Conservation (phyloP, 2,329 filamentous ascomycete genomes). For the Zopfia rhizophila region DNA sequence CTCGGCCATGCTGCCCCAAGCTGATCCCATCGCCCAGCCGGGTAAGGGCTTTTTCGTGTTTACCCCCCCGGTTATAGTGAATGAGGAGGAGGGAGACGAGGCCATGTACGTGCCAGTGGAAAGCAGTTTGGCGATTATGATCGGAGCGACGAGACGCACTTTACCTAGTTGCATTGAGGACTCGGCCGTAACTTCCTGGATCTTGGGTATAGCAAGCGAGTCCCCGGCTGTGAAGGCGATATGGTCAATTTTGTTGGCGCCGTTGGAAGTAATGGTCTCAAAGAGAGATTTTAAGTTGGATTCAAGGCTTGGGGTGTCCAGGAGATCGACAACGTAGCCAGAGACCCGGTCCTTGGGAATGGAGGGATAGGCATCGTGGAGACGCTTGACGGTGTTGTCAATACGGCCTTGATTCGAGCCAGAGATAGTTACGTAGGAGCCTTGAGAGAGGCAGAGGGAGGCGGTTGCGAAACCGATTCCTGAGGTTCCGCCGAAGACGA, state of each 20-base stretch:
- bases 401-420: conserved; percentile 66
- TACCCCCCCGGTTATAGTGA: conserved; percentile 55
- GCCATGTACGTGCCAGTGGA: conserved; percentile 47
- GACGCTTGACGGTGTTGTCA: conserved; percentile 57
- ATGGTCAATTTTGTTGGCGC: conserved; percentile 44
- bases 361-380: conserved; percentile 56
- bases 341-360: conserved; percentile 25
- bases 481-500: conserved; percentile 72
- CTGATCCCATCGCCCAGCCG: conserved; percentile 44
- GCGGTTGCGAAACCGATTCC: conserved; percentile 73
- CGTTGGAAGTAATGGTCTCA: conserved; percentile 37
- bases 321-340: conserved; percentile 42
- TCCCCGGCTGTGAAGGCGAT: conserved; percentile 46
- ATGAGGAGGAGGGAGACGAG: conserved; percentile 36
- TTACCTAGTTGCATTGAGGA: conserved; percentile 30
- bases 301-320: conserved; percentile 39
- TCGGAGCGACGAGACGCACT: conserved; percentile 48
- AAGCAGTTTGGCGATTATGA: conserved; percentile 55
- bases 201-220: conserved; percentile 18
- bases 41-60: conserved; percentile 47
- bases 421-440: conserved; percentile 67
- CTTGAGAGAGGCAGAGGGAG: conserved; percentile 65
- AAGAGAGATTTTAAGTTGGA: conserved; percentile 37
- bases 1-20: conserved; percentile 36
- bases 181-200: conserved; percentile 40